Base-by-base conservation (phyloP, 2,329 filamentous ascomycete species). In the Trichoderma guizhouense region DNA sequence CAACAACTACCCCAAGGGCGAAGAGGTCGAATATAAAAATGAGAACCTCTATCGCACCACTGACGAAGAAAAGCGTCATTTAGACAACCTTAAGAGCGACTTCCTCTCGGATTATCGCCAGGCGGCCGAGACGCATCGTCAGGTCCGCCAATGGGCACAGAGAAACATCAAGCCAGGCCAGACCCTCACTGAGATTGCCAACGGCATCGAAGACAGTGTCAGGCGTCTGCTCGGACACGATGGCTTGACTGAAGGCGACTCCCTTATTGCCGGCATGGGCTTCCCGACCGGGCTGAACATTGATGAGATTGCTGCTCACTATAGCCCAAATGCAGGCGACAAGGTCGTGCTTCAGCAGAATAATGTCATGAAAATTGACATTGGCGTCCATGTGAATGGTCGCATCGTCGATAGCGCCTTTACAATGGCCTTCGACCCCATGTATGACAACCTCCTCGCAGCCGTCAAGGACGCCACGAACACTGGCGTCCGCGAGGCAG, bases 21-120 rank as follows among this genome's bases (percentile, higher is more conserved):
- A 96, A 82, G 91, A 94, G 79, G 88, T 90, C 76, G 91, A 94
- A 75, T 97, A 97, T 82, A 82, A 85, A 73, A 86, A 93, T 78
- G 93, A 95, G 76, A 96, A 96, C 80, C 82, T 87, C 53, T 93
- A 90, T 81, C 90, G 94, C 71, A 96, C 92, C 4, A 97, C 93
- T 14, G 90, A 86, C 80, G 93, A 95, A 81, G 94, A 97, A 85
- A 94, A 95, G 84, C 89, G 93, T 68, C 90, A 95, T 78, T 86
- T 95, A 69, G 92, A 95, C 81, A 92, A 92, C 21, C 12, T 70
- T 3, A 53, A 94, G 81, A 90, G 89, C 76, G 90, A 93, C 75
- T 93, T 92, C 83, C 82, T 94, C 62, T 86, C 86, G 70, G 92
- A 94, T 76, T 94, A 94, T 79, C 89, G 92, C 73, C 87, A 93